These are phyloP conservation scores for Boletus calvinii DNA, from an alignment of 1,284 basidiomycete genomes.

Conservation along the genomic window DNA sequence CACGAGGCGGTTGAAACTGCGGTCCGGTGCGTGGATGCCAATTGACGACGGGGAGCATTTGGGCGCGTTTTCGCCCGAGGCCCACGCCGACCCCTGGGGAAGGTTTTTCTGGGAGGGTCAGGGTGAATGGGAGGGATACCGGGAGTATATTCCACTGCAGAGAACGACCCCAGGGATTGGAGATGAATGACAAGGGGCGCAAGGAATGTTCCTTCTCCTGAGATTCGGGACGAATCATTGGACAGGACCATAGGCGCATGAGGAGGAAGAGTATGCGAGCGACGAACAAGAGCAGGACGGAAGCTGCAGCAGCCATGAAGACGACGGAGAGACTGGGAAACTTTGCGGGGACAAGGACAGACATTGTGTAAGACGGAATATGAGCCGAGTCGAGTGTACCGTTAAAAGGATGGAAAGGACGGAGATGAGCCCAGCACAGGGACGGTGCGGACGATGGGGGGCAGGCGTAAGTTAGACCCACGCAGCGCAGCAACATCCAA, in stretches of 20 bases:
- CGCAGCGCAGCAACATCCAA: constrained; percentile 16
- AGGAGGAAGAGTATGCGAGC: constrained; percentile 32
- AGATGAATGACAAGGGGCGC: constrained; percentile 3
- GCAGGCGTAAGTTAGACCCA: constrained; percentile 13
- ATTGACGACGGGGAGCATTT: constrained; percentile 18
- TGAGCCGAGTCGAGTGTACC: not conserved
- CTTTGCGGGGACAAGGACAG: constrained; percentile 32
- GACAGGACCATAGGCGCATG: constrained; percentile 31
- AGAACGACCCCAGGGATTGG: constrained; percentile 20
- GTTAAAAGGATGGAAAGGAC: constrained; percentile 21
- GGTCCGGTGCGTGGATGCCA: constrained; percentile 27
- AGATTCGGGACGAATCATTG: constrained; percentile 10
- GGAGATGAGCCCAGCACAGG: constrained; percentile 30
- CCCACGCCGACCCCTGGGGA: constrained; percentile 8
- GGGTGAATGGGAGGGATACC: constrained; percentile 28
- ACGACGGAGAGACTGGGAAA: constrained; percentile 32
- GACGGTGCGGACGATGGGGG: constrained; percentile 13
- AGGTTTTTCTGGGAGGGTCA: constrained; percentile 24
- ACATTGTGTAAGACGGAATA: constrained; percentile 20
- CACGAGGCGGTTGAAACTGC: constrained; percentile 34
- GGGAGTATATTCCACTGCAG: constrained; percentile 30
- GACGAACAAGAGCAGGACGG: constrained; percentile 28
- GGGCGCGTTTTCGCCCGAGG: constrained; percentile 12
- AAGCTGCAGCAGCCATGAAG: constrained; percentile 33
- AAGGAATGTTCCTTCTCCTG: constrained; percentile 18